Evolutionary conservation across 2,329 filamentous ascomycete genomes (phyloP).

Genomic region (Scortechinia acanthostroma): DNA sequence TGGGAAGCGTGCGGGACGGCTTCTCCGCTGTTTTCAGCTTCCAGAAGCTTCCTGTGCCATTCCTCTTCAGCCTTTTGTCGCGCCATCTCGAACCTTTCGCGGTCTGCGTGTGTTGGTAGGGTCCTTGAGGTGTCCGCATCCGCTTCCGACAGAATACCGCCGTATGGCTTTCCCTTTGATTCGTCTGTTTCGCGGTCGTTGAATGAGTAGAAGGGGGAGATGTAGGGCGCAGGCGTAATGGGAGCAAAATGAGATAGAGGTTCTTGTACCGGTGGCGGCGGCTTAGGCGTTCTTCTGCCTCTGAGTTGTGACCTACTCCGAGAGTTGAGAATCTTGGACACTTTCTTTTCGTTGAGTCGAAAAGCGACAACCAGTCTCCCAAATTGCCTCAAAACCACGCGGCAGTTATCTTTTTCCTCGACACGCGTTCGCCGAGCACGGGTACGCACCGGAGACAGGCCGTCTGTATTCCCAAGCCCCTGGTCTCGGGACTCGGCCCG

Average conservation of each 20-base stretch:
- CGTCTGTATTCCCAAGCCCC: neutral
- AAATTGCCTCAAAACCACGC: neutral
- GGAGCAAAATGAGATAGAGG: constrained; percentile 48
- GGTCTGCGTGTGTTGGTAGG: constrained; percentile 71
- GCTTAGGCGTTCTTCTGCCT: constrained; percentile 5
- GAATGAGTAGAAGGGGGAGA: constrained; percentile 79
- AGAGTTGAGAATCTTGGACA: neutral
- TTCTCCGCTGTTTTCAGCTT: constrained; percentile 41
- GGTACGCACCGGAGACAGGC: neutral
- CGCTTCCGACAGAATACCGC: constrained; percentile 79
- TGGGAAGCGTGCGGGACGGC: constrained; percentile 32
- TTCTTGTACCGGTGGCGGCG: constrained; percentile 20
- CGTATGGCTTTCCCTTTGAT: constrained; percentile 85
- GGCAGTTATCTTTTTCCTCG: neutral
- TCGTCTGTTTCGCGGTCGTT: constrained; percentile 86
- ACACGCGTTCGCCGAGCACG: neutral
- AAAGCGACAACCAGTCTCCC: neutral
- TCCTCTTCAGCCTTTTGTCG: constrained; percentile 87
- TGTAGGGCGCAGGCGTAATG: constrained; percentile 49
- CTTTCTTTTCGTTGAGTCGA: neutral
- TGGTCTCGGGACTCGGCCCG: neutral
- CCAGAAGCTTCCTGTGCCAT: constrained; percentile 64
- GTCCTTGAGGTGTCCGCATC: constrained; percentile 91
- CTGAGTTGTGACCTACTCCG: neutral
- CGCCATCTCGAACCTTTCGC: constrained; percentile 80